These are phyloP conservation scores for Coprinopsis strossmayeri DNA, from an alignment of 768 basidiomycete genomes.

Conservation along the genomic window DNA sequence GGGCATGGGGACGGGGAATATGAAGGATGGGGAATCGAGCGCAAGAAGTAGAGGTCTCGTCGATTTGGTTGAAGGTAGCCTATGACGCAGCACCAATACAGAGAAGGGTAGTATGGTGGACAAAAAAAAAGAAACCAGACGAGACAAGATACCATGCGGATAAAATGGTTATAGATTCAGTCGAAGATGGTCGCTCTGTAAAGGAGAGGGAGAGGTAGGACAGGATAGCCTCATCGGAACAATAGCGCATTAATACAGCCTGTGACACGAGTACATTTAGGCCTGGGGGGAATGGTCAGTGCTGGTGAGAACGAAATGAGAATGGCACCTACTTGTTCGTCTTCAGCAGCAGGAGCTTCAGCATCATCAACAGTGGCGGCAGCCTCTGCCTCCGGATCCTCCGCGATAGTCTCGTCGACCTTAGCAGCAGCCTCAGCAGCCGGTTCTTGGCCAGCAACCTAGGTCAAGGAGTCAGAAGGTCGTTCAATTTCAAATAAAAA, in stretches of 20 bases:
- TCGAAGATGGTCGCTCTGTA: too few species aligned
- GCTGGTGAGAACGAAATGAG: neutral
- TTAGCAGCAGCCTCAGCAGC: slow-evolving; percentile 28
- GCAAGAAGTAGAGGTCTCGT: neutral
- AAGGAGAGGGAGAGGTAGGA: too few species aligned
- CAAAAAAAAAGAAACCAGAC: too few species aligned
- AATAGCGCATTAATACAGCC: too few species aligned
- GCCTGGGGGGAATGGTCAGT: neutral
- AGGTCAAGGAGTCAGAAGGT: too few species aligned
- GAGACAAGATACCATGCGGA: too few species aligned
- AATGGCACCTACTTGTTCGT: slow-evolving; percentile 6
- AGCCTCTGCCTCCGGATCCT: slow-evolving; percentile 44
- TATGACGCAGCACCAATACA: slow-evolving; percentile 3
- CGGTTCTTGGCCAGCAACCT: slow-evolving; percentile 35
- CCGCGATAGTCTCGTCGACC: slow-evolving; percentile 43
- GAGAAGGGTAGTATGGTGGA: slow-evolving; percentile 1
- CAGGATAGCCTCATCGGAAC: too few species aligned
- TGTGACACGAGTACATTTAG: too few species aligned
- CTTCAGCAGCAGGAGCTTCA: slow-evolving; percentile 11
- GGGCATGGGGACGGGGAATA: neutral
- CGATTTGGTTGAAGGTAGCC: neutral
- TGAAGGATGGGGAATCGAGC: neutral
- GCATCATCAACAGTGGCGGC: too few species aligned
- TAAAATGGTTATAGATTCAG: too few species aligned
- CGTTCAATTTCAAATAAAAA: too few species aligned